phyloP scores from a whole-genome alignment of 352 stramenopile genomes.

The Pythium phragmitis region DNA sequence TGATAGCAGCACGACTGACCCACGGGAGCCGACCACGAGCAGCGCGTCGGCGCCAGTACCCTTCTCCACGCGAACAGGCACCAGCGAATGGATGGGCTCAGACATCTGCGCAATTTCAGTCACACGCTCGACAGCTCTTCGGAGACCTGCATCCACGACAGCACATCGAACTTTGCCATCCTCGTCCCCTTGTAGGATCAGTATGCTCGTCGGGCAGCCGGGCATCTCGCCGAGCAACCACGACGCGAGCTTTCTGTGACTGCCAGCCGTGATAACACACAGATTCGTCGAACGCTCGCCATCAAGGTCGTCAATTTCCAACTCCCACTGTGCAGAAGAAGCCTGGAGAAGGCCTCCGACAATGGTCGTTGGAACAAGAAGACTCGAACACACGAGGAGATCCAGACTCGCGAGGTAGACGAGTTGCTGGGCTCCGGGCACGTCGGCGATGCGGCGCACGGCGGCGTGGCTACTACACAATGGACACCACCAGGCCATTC shows the following conservation, averaged over 20 bases:
- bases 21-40: constrained; percentile 9
- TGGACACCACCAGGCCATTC: background rate
- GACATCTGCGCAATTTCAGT: constrained; percentile 12
- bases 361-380: constrained; percentile 55
- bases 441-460: constrained; percentile 15
- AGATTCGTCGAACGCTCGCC: constrained; percentile 61
- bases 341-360: constrained; percentile 21
- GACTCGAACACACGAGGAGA: constrained; percentile 40
- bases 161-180: constrained; percentile 53
- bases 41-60: background rate
- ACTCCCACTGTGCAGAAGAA: background rate
- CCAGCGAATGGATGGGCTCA: constrained; percentile 15
- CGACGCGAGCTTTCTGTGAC: constrained; percentile 17
- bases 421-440: constrained; percentile 45
- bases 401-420: constrained; percentile 16
- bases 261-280: constrained; percentile 11
- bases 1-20: constrained; percentile 7
- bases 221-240: constrained; percentile 28
- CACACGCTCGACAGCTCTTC: background rate
- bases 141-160: background rate
- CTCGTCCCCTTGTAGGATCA: constrained; percentile 59
- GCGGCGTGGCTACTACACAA: background rate
- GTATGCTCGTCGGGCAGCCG: constrained; percentile 3
- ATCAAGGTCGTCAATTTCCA: constrained; percentile 59
- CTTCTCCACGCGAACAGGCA: background rate